phyloP scores from a whole-genome alignment of 345 rosid genomes.

The Eucalyptus lansdowneana region DNA sequence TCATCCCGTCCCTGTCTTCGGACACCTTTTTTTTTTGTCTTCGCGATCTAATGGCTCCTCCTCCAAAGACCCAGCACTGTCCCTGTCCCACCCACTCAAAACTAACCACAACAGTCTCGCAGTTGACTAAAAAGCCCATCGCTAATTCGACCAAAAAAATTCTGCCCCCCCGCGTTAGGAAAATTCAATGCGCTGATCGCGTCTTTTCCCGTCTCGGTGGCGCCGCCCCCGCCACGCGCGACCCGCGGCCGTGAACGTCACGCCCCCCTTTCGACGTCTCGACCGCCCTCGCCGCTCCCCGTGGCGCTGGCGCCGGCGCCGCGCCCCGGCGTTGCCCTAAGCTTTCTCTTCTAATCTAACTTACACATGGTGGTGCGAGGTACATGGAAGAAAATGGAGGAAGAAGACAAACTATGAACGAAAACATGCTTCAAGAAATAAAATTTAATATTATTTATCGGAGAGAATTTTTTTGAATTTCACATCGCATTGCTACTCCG shows the following conservation, averaged over 20 bases:
- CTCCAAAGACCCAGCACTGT: not conserved
- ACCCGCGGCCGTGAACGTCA: not conserved
- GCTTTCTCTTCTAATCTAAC: not conserved
- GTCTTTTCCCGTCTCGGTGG: not conserved
- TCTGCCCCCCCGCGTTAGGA: not conserved
- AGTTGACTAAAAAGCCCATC: not conserved
- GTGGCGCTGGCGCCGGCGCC: not conserved
- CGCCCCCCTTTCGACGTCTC: not conserved
- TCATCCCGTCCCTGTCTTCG: not conserved
- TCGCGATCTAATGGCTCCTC: not conserved
- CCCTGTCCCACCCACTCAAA: not conserved
- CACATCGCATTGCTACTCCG: constrained; percentile 31
- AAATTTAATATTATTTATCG: not conserved
- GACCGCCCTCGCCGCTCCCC: not conserved
- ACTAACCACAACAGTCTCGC: not conserved
- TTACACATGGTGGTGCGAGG: not conserved
- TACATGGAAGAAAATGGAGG: not conserved
- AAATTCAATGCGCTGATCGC: not conserved
- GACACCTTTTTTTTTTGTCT: not conserved
- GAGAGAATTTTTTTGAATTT: not conserved
- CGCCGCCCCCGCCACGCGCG: not conserved
- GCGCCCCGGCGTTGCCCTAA: not conserved
- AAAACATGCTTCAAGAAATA: not conserved
- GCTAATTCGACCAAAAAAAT: not conserved
- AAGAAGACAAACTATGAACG: not conserved